Percentiles rank a stretch among this genome's conserved stretches.
These are phyloP conservation scores for Immersiella caudata DNA, from an alignment of 495 filamentous ascomycete species.

Conservation along the genomic window DNA sequence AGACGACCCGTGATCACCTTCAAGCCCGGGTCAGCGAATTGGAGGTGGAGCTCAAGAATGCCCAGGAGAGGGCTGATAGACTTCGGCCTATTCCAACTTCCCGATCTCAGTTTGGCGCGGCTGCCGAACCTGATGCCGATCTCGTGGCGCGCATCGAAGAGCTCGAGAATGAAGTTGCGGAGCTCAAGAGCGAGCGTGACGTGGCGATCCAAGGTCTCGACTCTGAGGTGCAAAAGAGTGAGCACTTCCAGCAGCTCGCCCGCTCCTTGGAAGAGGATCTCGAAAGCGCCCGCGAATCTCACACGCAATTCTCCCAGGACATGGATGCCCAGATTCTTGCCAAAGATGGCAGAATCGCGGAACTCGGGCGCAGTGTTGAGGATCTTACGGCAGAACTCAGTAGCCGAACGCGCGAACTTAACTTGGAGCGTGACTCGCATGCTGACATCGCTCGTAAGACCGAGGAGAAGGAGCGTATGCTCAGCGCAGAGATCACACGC, in stretches of 20 bases:
- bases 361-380: slow-evolving; percentile 78
- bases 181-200: slow-evolving; percentile 81
- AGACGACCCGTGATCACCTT: slow-evolving; percentile 84
- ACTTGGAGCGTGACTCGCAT: slow-evolving; percentile 73
- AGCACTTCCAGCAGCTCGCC: slow-evolving; percentile 88
- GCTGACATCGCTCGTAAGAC: slow-evolving; percentile 70
- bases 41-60: slow-evolving; percentile 79
- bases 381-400: slow-evolving; percentile 81
- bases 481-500: slow-evolving; percentile 75
- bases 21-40: slow-evolving; percentile 86
- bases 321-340: slow-evolving; percentile 72
- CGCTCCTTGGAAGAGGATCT: slow-evolving; percentile 88
- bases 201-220: slow-evolving; percentile 75
- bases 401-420: slow-evolving; percentile 76
- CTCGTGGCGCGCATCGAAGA: slow-evolving; percentile 78
- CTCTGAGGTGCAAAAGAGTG: slow-evolving; percentile 73
- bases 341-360: slow-evolving; percentile 74
- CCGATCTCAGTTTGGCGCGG: slow-evolving; percentile 47
- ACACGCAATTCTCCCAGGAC: slow-evolving; percentile 84
- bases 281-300: slow-evolving; percentile 72
- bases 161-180: slow-evolving; percentile 75
- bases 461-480: slow-evolving; percentile 75
- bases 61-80: slow-evolving; percentile 80
- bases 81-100: slow-evolving; percentile 74
- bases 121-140: slow-evolving; percentile 52